Evolutionary conservation across 805 yeast species (phyloP), one percentile per base, ranked within the genome.

Genomic region (Kluyveromyces wickerhamii): DNA sequence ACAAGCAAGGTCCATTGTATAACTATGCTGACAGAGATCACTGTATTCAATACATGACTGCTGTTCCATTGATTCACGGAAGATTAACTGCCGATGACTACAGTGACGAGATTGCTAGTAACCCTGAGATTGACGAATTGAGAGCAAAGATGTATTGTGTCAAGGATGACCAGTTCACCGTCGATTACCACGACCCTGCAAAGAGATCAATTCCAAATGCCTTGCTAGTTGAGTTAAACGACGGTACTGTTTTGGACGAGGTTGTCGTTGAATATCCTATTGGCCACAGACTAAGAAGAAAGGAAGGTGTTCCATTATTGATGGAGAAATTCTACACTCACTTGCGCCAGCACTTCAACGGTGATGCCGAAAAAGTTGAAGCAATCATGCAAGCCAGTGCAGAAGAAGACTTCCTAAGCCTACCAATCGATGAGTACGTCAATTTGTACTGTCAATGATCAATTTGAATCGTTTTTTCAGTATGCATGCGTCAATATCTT

Each of bases 11-110:
- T 7, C 78, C 79, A 11, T 54, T 74, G 35, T 64, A 73, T 59
- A 74, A 74, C 59, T 74, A 74, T 48, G 80, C 80, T 14, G 80
- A 74, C 52, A 64, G 80, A 43, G 80, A 74, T 45, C 80, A 74
- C 52, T 74, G 79, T 54, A 73, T 74, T 42, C 80, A 74, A 50
- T 74, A 74, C 55, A 74, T 74, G 79, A 66, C 67, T 30, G 79
- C 80, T 13, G 48, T 73, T 21, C 77, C 79, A 21, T 54, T 74
- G 38, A 63, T 74, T 40, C 58, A 63, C 45, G 80, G 80, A 27
- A 63, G 72, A 36, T 54, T 74, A 36, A 71, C 75, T 21, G 79
- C 79, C 5, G 73, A 70, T 45, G 77, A 73, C 51, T 74, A 74
- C 55, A 52, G 67, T 27, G 79, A 74, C 50, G 44, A 44, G 3